Base-by-base conservation (phyloP, 345 rosid species). In the Cardamine resedifolia region DNA sequence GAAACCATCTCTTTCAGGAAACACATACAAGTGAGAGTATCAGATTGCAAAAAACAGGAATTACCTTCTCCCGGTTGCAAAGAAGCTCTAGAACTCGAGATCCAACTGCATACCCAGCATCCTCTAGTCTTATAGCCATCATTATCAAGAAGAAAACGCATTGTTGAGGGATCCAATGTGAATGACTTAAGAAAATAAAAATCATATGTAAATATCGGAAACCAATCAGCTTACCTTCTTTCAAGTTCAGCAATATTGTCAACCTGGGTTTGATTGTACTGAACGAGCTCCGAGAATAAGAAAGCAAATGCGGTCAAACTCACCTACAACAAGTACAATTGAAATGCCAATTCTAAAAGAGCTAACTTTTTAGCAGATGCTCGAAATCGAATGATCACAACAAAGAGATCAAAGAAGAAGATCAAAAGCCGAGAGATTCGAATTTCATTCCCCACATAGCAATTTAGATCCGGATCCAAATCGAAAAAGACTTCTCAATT, bases 181-280 rank as follows among this genome's bases (percentile, higher is more conserved):
- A 31, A 68, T n/a, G n/a, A n/a, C n/a, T n/a, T n/a, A 8, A 9
- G 1, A 18, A 30, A 51, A 51, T 2, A 0, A 15, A 48, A 7
- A 34, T 19, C 52, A 18, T 1, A 64, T 45, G 14, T 41, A 21
- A 10, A 2, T 7, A 10, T 31, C 5, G 28, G 38, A 58, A 71
- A 38, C 14, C 4, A 31, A 34, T 15, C 49, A 70, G 36, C 31
- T 64, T 60, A 92, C 99, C 99, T 87, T 73, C 98, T 76, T 73
- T 92, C 99, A 70, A 96, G 79, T 71, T 96, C 99, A 15, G 92
- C 91, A 59, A 96, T 90, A 77, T 96, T 96, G 74, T 92, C 98
- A 70, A 96, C 98, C 79, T 90, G 97, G 3, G 99, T 90, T 76
- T 96, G 98, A 77, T 87, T 90, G 77, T 95, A 95, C 83, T 90